Conservation (phyloP, 805 yeast species). For the Candida hungchunana region DNA sequence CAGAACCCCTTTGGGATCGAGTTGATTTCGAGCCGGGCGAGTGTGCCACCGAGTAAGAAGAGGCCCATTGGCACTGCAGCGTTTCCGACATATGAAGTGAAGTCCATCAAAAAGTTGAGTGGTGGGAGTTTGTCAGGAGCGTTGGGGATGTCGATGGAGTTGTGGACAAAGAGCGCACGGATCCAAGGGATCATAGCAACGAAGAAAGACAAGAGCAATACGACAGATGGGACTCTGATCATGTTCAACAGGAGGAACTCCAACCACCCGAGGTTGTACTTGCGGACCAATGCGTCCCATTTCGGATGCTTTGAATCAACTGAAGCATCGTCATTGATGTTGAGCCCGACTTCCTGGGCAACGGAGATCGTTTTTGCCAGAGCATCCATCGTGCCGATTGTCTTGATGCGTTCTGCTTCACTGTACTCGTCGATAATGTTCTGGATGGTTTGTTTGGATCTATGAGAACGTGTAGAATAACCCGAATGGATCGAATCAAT, state of each 20-base stretch:
- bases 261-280: conserved; percentile 30
- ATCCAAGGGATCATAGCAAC: conserved; percentile 87
- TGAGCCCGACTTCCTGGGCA: conserved; percentile 22
- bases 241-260: conserved; percentile 45
- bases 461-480: conserved; percentile 19
- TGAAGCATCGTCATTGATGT: conserved; percentile 1
- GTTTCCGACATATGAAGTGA: conserved; percentile 71
- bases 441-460: conserved; percentile 16
- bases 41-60: conserved; percentile 78
- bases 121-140: conserved; percentile 90
- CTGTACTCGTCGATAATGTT: conserved; percentile 22
- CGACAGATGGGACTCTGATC: conserved; percentile 64
- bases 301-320: conserved; percentile 6
- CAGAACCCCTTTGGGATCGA: conserved; percentile 66
- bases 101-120: conserved; percentile 79
- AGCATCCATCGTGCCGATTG: conserved; percentile 9
- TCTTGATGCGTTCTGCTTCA: conserved; percentile 21
- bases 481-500: conserved; percentile 19
- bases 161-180: conserved; percentile 59
- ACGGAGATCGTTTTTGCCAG: conserved; percentile 19
- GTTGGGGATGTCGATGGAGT: conserved; percentile 45
- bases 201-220: conserved; percentile 60
- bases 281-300: conserved; percentile 21
- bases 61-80: conserved; percentile 90
- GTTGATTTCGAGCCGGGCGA: conserved; percentile 64